These are phyloP conservation scores for Clonostachys rosea DNA, from an alignment of 2,329 filamentous ascomycete genomes.

Conservation along the genomic window DNA sequence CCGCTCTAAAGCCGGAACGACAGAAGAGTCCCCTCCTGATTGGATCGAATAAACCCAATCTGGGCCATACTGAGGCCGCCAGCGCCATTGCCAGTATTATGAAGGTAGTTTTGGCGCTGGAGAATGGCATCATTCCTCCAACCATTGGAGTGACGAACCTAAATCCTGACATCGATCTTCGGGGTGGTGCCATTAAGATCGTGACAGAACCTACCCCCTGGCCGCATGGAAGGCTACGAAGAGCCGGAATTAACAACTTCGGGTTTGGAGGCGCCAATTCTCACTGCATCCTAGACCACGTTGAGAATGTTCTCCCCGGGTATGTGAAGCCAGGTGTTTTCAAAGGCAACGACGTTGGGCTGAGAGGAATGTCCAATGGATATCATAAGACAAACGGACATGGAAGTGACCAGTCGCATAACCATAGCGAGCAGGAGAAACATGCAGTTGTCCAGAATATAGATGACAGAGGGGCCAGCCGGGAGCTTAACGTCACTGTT, in stretches of 20 bases:
- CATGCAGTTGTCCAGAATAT: neutral
- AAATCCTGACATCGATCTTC: conserved; percentile 14
- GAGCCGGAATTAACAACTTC: conserved; percentile 22
- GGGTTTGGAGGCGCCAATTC: conserved; percentile 37
- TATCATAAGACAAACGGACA: neutral
- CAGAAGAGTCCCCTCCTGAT: conserved; percentile 18
- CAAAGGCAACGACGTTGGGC: neutral
- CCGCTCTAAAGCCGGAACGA: neutral
- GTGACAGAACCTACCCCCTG: conserved; percentile 4
- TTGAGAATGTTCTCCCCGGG: neutral
- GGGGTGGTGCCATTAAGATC: conserved; percentile 6
- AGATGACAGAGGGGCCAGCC: neutral
- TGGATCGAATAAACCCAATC: conserved; percentile 26
- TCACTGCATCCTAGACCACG: conserved; percentile 26
- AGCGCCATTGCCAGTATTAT: conserved; percentile 17
- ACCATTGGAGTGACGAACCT: conserved; percentile 13
- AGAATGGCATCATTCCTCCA: conserved; percentile 17
- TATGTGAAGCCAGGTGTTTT: neutral
- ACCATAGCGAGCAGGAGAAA: neutral
- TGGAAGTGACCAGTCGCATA: neutral
- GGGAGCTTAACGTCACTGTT: neutral
- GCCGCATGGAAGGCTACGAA: conserved; percentile 4
- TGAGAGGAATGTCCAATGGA: neutral
- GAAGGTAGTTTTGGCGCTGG: conserved; percentile 15
- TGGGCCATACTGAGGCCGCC: conserved; percentile 18